Conservation (phyloP, 1,139 yeast genomes). For the Candida glucosophila region DNA sequence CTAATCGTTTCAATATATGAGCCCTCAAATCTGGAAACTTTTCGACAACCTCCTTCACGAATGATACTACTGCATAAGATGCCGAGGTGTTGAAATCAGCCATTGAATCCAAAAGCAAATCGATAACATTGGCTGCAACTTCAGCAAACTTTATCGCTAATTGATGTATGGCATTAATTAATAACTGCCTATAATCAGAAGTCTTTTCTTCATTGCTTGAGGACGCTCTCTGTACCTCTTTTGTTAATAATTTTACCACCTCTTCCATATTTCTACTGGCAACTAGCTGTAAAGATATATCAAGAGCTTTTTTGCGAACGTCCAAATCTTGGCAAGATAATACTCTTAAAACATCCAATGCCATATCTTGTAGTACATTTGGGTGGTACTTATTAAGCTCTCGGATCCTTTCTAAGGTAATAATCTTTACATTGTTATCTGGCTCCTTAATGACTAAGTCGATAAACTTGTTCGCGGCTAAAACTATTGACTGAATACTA, state of each 20-base stretch:
- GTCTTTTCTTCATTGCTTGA: conserved; percentile 68
- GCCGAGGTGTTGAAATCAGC: conserved; percentile 76
- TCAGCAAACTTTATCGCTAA: conserved; percentile 85
- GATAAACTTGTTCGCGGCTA: conserved; percentile 78
- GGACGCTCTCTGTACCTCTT: conserved; percentile 72
- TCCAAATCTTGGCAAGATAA: conserved; percentile 83
- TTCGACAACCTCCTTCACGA: conserved; percentile 90
- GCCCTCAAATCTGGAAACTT: conserved; percentile 77
- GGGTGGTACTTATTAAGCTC: conserved; percentile 70
- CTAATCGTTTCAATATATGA: conserved; percentile 56
- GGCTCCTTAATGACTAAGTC: conserved; percentile 87
- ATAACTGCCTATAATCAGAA: conserved; percentile 78
- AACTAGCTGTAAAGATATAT: conserved; percentile 71
- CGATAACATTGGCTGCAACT: conserved; percentile 88
- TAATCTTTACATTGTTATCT: conserved; percentile 87
- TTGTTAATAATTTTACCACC: conserved; percentile 83
- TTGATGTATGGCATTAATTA: conserved; percentile 82
- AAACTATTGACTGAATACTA: conserved; percentile 56
- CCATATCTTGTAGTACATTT: conserved; percentile 77
- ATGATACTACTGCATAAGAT: conserved; percentile 83
- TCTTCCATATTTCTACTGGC: conserved; percentile 90
- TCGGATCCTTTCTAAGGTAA: conserved; percentile 55
- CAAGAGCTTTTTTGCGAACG: conserved; percentile 82
- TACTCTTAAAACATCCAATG: conserved; percentile 80
- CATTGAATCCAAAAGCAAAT: conserved; percentile 76